phyloP scores from a whole-genome alignment of 495 filamentous ascomycete species.

The Penicillium roqueforti region DNA sequence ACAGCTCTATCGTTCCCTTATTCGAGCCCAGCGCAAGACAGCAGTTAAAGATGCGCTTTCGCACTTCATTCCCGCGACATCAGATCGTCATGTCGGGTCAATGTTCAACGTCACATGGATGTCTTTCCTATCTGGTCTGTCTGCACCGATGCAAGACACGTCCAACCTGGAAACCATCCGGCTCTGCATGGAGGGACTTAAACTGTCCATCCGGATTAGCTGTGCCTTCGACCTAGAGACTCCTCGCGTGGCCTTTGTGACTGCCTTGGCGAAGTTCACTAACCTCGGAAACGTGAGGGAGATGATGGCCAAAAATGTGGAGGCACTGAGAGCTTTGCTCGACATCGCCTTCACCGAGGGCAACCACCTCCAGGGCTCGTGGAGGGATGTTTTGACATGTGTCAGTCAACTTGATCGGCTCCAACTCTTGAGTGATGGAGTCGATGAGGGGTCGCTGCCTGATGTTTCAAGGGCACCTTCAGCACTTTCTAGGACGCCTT shows the following conservation, averaged over 20 bases:
- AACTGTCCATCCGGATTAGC: constrained; percentile 83
- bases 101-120: constrained; percentile 99
- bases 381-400: constrained; percentile 93
- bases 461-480: constrained; percentile 85
- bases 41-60: constrained; percentile 61
- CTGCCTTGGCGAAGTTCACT: constrained; percentile 86
- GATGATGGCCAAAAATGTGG: constrained; percentile 94
- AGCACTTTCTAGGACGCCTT: constrained; percentile 79
- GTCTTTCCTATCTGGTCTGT: constrained; percentile 92
- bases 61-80: constrained; percentile 87
- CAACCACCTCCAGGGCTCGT: constrained; percentile 81
- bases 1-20: constrained; percentile 86
- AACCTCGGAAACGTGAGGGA: constrained; percentile 93
- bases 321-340: constrained; percentile 83
- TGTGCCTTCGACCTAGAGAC: constrained; percentile 92
- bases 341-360: constrained; percentile 91
- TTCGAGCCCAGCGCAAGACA: constrained; percentile 77
- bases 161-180: constrained; percentile 87
- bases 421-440: constrained; percentile 89
- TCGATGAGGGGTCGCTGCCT: constrained; percentile 86
- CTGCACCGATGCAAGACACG: constrained; percentile 84
- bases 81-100: constrained; percentile 88
- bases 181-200: constrained; percentile 91
- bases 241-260: constrained; percentile 88
- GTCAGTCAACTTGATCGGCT: constrained; percentile 94